Evolutionary conservation across 371 early-diverging fungal genomes (phyloP), one percentile per base, ranked within the genome.

Genomic region (Apophysomyces variabilis): DNA sequence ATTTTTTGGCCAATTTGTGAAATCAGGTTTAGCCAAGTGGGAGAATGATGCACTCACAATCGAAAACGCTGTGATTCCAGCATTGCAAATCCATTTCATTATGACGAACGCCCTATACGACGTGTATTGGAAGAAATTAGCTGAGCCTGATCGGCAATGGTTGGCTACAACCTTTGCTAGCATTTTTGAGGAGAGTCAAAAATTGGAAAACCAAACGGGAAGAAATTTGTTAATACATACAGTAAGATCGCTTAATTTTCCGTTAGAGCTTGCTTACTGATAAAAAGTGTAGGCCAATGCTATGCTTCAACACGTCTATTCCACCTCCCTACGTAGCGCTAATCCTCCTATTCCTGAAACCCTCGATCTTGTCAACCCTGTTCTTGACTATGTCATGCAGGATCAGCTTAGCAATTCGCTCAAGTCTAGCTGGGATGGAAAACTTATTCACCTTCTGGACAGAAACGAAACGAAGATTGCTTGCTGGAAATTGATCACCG

Each of bases 401-500:
- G 60, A 58, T 3, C 36, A 59, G 3, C 14, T 26, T 3, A 9
- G 50, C 1, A 65, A 68, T 58, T 50, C 60, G 21, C n/a, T 39
- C 12, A 32, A 41, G 4, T 18, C 68, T 9, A 14, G 39, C 26
- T 87, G 87, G 87, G 72, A 77, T 59, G 87, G 87, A n/a, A 67
- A 62, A 38, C 36, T 74, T 1, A 36, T 83, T 16, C 71, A 71
- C 43, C 46, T 77, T 1, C 66, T 72, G 1, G 59, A 68, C 5
- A 67, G 61, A 8, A 26, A 74, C n/a, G 61, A 56, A 6, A 75
- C 79, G 7, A 68, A 77, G 41, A 69, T 85, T 44, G 87, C 84
- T 1, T 79, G 78, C 39, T 87, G 85, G 83, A 84, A 87, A 60
- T 66, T 85, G 18, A 64, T 85, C 7, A 71, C 78, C 0, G 85